phyloP scores from a whole-genome alignment of 2,329 filamentous ascomycete genomes.

The Trichoderma sp. region DNA sequence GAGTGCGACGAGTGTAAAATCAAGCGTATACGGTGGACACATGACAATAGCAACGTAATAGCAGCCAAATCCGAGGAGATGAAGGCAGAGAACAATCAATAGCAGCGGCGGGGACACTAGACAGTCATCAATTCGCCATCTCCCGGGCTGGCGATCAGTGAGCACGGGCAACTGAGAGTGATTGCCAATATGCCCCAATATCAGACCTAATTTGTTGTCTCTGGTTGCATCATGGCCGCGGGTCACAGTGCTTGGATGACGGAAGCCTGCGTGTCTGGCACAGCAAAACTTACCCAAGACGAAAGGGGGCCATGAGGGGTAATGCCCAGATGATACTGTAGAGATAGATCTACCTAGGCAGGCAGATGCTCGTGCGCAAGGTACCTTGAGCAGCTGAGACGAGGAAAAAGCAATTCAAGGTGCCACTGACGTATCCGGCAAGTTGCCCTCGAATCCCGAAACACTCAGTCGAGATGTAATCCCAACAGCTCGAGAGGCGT shows the following conservation, averaged over 20 bases:
- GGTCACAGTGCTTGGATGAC: neutral
- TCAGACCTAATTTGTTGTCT: neutral
- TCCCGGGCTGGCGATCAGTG: neutral
- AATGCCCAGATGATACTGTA: neutral
- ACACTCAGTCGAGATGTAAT: neutral
- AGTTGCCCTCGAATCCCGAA: neutral
- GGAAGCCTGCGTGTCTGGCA: neutral
- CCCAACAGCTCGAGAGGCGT: neutral
- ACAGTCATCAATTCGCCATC: neutral
- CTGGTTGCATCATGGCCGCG: neutral
- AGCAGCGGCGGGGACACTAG: slow-evolving; percentile 9
- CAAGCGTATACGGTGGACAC: neutral
- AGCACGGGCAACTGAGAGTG: neutral
- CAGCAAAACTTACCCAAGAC: neutral
- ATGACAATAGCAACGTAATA: slow-evolving; percentile 11
- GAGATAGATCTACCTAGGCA: neutral
- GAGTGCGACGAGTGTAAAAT: neutral
- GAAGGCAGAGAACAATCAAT: slow-evolving; percentile 13
- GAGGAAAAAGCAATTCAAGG: neutral
- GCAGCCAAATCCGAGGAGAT: neutral
- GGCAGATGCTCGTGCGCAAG: neutral
- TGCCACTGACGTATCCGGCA: neutral
- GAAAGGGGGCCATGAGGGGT: neutral
- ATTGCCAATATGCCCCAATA: neutral
- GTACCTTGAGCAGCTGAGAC: neutral